Conservation (phyloP, 164 flowering plant species). For the Magnolia kwangsiensis region DNA sequence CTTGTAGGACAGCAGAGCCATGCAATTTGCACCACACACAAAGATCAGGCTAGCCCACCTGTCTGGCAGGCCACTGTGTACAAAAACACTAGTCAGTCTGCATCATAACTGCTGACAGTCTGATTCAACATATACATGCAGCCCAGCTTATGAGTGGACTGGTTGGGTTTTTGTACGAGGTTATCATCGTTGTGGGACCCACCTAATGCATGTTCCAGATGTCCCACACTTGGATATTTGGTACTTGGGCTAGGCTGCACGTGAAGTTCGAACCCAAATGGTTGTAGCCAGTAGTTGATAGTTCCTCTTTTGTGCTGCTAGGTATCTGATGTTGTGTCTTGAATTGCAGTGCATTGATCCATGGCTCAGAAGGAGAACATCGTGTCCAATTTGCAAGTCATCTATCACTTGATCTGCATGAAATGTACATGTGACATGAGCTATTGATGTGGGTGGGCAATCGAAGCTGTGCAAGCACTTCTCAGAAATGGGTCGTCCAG, state of each 20-base stretch:
- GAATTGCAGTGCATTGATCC: conserved; percentile 91
- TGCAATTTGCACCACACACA: neutral
- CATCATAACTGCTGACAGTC: neutral
- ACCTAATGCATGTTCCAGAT: too few relatives aligned
- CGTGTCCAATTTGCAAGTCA: conserved; percentile 94
- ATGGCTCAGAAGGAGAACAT: conserved; percentile 74
- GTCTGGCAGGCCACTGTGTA: neutral
- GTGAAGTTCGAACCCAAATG: too few relatives aligned
- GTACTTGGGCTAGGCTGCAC: too few relatives aligned
- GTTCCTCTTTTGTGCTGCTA: neutral
- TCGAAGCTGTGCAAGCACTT: neutral
- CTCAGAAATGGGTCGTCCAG: neutral
- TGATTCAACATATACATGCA: neutral
- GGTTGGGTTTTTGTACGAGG: neutral
- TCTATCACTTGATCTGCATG: conserved; percentile 42
- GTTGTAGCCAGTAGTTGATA: too few relatives aligned
- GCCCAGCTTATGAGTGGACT: neutral
- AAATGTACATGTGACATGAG: neutral
- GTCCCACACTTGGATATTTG: too few relatives aligned
- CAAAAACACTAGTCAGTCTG: neutral
- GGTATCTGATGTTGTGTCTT: neutral
- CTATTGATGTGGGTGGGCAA: neutral
- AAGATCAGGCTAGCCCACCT: neutral
- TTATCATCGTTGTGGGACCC: too few relatives aligned
- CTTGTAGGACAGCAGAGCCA: neutral